A percentile compares a stretch with the other conserved stretches of the same genome.
These are phyloP conservation scores for Suillus bovinus DNA, from an alignment of 768 basidiomycete species.

Conservation along the genomic window DNA sequence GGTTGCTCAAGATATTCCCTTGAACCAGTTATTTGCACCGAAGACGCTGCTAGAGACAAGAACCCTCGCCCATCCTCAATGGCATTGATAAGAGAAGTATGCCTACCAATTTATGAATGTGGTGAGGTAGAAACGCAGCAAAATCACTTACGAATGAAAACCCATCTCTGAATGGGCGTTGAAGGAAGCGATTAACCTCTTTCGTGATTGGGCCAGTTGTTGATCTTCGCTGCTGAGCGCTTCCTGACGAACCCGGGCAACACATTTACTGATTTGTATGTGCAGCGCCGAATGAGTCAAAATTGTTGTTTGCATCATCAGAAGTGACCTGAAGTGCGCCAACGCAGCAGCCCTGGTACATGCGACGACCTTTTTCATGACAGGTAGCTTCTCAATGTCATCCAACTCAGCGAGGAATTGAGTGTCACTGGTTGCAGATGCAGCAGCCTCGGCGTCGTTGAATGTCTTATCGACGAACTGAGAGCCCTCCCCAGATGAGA, in stretches of 20 bases:
- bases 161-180: slow-evolving; percentile 16
- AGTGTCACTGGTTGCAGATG: slow-evolving; percentile 13
- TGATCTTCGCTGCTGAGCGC: slow-evolving; percentile 6
- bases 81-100: slow-evolving; percentile 9
- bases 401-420: slow-evolving; percentile 17
- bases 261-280: slow-evolving; percentile 12
- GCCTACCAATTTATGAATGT: slow-evolving; percentile 3
- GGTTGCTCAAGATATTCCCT: slow-evolving; percentile 23
- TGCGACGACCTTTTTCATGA: neutral
- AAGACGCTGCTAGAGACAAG: neutral
- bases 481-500: neutral
- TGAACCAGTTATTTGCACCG: slow-evolving; percentile 15
- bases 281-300: slow-evolving; percentile 13
- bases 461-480: slow-evolving; percentile 9
- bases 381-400: slow-evolving; percentile 10
- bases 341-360: neutral
- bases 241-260: slow-evolving; percentile 1
- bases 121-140: neutral
- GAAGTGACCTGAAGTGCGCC: neutral
- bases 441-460: neutral
- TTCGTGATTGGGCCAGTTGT: slow-evolving; percentile 16
- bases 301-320: neutral
- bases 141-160: slow-evolving; percentile 10
- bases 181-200: slow-evolving; percentile 19
- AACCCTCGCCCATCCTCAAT: neutral